Percentiles rank a stretch among this genome's conserved stretches.
Evolutionary conservation across 768 basidiomycete genomes (phyloP).

Genomic region (Naganishia onofrii): DNA sequence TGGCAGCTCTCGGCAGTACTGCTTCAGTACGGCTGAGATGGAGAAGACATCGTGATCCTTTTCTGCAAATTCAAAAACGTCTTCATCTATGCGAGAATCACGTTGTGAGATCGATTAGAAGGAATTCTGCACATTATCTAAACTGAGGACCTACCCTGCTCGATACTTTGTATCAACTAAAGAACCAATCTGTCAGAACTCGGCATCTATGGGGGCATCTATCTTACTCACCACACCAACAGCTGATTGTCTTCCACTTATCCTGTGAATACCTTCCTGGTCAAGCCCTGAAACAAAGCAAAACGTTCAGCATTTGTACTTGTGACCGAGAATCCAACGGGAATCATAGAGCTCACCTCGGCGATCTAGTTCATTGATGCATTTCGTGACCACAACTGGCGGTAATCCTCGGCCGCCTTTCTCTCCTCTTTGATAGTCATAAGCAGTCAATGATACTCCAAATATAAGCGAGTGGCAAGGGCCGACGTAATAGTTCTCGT

Average conservation of each 20-base stretch:
- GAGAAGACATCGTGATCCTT: conserved; percentile 72
- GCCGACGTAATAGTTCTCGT: conserved; percentile 59
- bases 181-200: conserved; percentile 9
- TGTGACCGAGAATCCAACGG: background rate
- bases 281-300: conserved; percentile 39
- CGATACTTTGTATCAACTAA: conserved; percentile 80
- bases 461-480: conserved; percentile 85
- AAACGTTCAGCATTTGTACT: conserved; percentile 3
- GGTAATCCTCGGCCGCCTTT: conserved; percentile 58
- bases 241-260: conserved; percentile 64
- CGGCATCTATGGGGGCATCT: background rate
- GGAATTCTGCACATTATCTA: background rate
- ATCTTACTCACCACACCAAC: conserved; percentile 76
- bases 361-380: conserved; percentile 76
- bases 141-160: conserved; percentile 54
- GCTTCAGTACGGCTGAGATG: conserved; percentile 78
- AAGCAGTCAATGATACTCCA: conserved; percentile 81
- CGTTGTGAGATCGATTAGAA: background rate
- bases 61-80: conserved; percentile 67
- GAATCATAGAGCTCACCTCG: conserved; percentile 57
- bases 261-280: conserved; percentile 49
- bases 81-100: conserved; percentile 59
- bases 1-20: conserved; percentile 75
- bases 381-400: conserved; percentile 76
- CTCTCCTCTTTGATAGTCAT: conserved; percentile 78